phyloP scores from a whole-genome alignment of 2,329 filamentous ascomycete genomes.

The Diaporthe velutina region DNA sequence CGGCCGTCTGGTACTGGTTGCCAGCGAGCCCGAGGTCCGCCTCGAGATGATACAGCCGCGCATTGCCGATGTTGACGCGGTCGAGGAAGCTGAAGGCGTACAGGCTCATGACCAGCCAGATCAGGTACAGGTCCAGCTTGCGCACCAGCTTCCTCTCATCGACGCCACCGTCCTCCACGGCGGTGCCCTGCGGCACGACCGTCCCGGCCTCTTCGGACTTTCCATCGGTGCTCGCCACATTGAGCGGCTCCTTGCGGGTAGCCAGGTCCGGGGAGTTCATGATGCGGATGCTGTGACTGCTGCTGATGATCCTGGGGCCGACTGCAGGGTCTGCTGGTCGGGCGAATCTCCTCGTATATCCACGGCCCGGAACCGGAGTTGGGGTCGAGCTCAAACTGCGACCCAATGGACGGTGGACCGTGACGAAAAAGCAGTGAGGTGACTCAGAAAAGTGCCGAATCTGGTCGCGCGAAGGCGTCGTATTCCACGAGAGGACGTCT shows the following conservation, averaged over 20 bases:
- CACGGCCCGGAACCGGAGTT: not conserved
- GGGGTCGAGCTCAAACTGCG: slow-evolving; percentile 17
- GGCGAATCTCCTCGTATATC: not conserved
- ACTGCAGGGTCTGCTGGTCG: not conserved
- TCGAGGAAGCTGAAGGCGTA: slow-evolving; percentile 85
- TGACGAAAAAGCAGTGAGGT: not conserved
- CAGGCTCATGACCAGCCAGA: slow-evolving; percentile 76
- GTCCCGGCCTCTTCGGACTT: slow-evolving; percentile 21
- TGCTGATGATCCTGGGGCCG: not conserved
- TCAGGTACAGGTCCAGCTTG: slow-evolving; percentile 74
- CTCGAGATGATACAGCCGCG: slow-evolving; percentile 73
- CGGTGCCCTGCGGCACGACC: not conserved
- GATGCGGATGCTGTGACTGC: not conserved
- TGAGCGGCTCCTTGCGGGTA: slow-evolving; percentile 3
- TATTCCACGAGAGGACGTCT: not conserved
- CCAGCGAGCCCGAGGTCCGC: slow-evolving; percentile 70
- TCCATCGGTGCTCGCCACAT: not conserved
- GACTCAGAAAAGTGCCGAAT: not conserved
- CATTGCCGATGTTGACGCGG: slow-evolving; percentile 81
- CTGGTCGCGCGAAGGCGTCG: slow-evolving; percentile 7
- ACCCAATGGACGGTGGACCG: not conserved
- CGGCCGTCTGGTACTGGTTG: slow-evolving; percentile 78
- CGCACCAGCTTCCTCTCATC: slow-evolving; percentile 70
- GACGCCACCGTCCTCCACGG: slow-evolving; percentile 14
- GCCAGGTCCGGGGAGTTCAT: slow-evolving; percentile 17